phyloP scores from a whole-genome alignment of 495 filamentous ascomycete genomes.

The Pseudomonodictys pantanalensis region DNA sequence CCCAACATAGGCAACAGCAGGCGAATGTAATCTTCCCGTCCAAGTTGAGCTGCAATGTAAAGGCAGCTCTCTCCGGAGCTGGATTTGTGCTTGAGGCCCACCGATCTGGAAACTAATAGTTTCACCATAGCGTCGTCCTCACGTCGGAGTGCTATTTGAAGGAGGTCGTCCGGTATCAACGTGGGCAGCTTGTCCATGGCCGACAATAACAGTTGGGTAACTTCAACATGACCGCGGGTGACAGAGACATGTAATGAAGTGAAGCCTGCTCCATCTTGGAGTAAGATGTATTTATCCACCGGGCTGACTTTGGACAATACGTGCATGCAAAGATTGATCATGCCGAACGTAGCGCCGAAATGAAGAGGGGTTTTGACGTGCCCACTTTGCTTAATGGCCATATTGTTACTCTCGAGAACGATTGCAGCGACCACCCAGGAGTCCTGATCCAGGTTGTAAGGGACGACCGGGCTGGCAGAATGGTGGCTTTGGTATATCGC shows the following conservation, averaged over 20 bases:
- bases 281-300: constrained; percentile 3
- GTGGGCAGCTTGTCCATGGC: constrained; percentile 4
- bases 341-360: constrained; percentile 4
- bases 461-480: constrained; percentile 1
- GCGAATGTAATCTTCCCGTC: constrained; percentile 5
- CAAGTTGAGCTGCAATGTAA: constrained; percentile 3
- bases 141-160: background rate
- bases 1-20: background rate
- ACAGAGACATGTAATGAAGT: constrained; percentile 6
- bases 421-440: constrained; percentile 1
- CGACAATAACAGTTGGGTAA: constrained; percentile 1
- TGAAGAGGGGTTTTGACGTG: constrained; percentile 4
- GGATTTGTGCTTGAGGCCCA: constrained; percentile 3
- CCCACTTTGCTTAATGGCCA: background rate
- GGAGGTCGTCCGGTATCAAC: constrained; percentile 9
- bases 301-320: constrained; percentile 2
- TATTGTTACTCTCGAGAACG: background rate
- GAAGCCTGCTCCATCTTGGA: constrained; percentile 8
- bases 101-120: constrained; percentile 4
- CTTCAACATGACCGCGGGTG: constrained; percentile 7
- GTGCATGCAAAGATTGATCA: constrained; percentile 7
- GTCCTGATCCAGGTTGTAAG: constrained; percentile 1
- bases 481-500: constrained; percentile 1
- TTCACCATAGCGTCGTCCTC: constrained; percentile 7
- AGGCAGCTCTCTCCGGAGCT: constrained; percentile 3